phyloP scores from a whole-genome alignment of 768 basidiomycete genomes.

The Pleurotus sapidus region DNA sequence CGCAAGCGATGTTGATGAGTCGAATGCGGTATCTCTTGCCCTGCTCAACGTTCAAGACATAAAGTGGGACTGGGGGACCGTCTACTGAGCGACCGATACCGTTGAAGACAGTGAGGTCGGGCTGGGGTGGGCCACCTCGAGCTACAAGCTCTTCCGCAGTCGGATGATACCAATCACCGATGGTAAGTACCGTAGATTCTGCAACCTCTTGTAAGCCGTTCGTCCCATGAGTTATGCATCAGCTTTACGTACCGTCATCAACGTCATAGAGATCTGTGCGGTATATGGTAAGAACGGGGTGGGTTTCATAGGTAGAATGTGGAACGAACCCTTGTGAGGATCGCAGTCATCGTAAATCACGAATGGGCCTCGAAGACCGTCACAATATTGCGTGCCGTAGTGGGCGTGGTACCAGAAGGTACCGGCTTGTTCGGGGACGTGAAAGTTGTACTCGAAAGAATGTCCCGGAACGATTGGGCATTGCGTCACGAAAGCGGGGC shows the following conservation, averaged over 20 bases:
- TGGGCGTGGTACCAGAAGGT: constrained; percentile 34
- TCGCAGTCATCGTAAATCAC: constrained; percentile 34
- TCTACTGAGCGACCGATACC: constrained; percentile 32
- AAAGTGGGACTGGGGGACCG: constrained; percentile 19
- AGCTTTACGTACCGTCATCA: constrained; percentile 1
- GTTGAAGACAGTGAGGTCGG: constrained; percentile 27
- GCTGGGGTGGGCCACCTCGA: not conserved
- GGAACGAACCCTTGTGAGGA: constrained; percentile 16
- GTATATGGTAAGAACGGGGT: constrained; percentile 15
- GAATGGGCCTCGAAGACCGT: constrained; percentile 41
- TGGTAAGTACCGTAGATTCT: constrained; percentile 24
- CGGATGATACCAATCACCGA: constrained; percentile 24
- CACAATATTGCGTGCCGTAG: constrained; percentile 35
- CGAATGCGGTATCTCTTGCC: constrained; percentile 35
- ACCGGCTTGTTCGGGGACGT: constrained; percentile 23
- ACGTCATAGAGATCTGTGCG: constrained; percentile 10
- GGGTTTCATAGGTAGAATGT: constrained; percentile 33
- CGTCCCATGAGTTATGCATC: not conserved
- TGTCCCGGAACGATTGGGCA: constrained; percentile 29
- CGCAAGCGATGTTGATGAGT: constrained; percentile 30
- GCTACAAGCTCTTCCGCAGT: not conserved
- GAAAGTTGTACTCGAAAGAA: constrained; percentile 30
- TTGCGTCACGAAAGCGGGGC: constrained; percentile 22
- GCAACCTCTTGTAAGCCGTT: not conserved
- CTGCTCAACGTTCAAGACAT: constrained; percentile 30